These are phyloP conservation scores for Candida sanyaensis DNA, from an alignment of 1,139 yeast species.

Conservation along the genomic window DNA sequence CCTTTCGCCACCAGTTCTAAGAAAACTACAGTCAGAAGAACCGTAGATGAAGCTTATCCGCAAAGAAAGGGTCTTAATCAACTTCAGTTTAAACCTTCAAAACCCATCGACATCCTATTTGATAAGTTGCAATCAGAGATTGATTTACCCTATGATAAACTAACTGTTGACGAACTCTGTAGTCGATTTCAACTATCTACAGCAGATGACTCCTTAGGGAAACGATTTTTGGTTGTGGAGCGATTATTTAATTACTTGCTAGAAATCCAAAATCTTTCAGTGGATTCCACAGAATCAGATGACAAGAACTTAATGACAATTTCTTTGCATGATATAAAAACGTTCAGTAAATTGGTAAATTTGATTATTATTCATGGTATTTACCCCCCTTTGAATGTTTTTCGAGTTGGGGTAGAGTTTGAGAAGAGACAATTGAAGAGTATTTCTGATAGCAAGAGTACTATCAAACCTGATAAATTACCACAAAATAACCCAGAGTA, in stretches of 20 bases:
- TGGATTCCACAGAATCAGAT: slow-evolving; percentile 18
- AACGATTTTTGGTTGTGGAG: slow-evolving; percentile 25
- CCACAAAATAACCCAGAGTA: slow-evolving; percentile 10
- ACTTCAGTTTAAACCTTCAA: slow-evolving; percentile 30
- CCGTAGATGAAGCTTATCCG: slow-evolving; percentile 37
- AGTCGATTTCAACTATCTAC: slow-evolving; percentile 9
- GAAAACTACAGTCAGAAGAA: slow-evolving; percentile 34
- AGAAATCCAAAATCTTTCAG: slow-evolving; percentile 38
- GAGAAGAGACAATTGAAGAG: slow-evolving; percentile 57
- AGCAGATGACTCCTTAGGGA: slow-evolving; percentile 5
- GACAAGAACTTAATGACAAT: slow-evolving; percentile 58
- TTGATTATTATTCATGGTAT: slow-evolving; percentile 70
- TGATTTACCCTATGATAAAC: slow-evolving; percentile 25
- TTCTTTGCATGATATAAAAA: slow-evolving; percentile 81
- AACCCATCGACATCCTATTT: slow-evolving; percentile 41
- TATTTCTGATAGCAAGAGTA: slow-evolving; percentile 31
- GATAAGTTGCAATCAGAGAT: slow-evolving; percentile 29
- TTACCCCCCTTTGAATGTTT: slow-evolving; percentile 58
- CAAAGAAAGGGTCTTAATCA: slow-evolving; percentile 36
- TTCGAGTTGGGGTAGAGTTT: slow-evolving; percentile 65
- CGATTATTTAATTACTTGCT: slow-evolving; percentile 30
- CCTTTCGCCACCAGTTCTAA: slow-evolving; percentile 31
- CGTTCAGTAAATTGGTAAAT: slow-evolving; percentile 64
- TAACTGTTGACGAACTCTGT: slow-evolving; percentile 21
- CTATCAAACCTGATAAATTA: slow-evolving; percentile 22